Evolutionary conservation across 1,284 basidiomycete species (phyloP), one percentile per base, ranked within the genome.

Genomic region (Salmacisia buchloeana): DNA sequence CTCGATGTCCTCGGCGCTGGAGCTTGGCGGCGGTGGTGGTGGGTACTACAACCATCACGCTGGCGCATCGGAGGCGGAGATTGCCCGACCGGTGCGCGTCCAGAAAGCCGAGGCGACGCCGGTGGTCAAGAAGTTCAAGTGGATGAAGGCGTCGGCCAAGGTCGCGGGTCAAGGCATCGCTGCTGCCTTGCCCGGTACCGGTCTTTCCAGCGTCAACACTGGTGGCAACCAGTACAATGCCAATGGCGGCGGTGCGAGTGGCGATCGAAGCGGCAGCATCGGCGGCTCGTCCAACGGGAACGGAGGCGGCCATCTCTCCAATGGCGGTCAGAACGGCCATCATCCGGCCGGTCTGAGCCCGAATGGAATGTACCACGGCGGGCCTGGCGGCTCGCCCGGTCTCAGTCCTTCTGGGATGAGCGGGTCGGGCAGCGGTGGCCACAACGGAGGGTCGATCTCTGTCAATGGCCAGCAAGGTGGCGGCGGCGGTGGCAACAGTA

Each of bases 101-200:
- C 27, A n/a, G 27, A 54, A 54, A 31, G 49, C 49, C 25, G 49
- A 54, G 29, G 27, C 46, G 15, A 52, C 25, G 49, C 49, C 49
- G 23, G 49, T 54, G 49, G 49, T 54, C 10, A 81, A 83, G 56
- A 81, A 83, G 59, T 85, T 85, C 81, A 83, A 84, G 67, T 84
- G 84, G 84, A 82, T 83, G 74, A 84, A 84, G 70, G 69, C 71
- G 18, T 60, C 69, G 18, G 68, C 69, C 25, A 70, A 65, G 27
- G 41, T 27, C 25, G 62, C 64, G 25, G 66, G 41, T 59, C n/a
- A 31, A 38, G 35, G 21, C 4, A 18, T 49, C 23, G 33, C 34
- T 25, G 49, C 49, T 31, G 49, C 49, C 6, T 12, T 54, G 1
- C 49, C 49, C 1, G 49, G 49, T 13, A n/a, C 49, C 18, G 49